phyloP scores from a whole-genome alignment of 192 early-diverging fungal species.

The Mortierella hygrophila region DNA sequence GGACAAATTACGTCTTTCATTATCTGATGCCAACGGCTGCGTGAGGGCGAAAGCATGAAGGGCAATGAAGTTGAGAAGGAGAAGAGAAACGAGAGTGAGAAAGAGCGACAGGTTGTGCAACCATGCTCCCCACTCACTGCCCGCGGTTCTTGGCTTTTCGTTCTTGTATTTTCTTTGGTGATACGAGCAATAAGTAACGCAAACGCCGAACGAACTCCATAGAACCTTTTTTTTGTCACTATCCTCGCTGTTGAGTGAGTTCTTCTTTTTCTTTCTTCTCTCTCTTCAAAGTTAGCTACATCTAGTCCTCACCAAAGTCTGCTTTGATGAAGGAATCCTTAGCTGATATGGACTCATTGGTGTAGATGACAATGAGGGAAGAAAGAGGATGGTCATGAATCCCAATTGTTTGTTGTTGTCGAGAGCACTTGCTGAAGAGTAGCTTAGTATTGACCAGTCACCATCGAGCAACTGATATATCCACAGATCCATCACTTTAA shows the following conservation, averaged over 20 bases:
- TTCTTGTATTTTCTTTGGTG: neutral
- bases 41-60: no score
- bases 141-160: neutral
- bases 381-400: neutral
- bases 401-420: neutral
- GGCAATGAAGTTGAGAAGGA: neutral
- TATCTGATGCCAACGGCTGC: neutral
- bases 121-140: neutral
- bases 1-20: neutral
- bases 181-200: neutral
- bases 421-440: neutral
- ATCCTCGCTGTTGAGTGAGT: neutral
- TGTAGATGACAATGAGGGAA: neutral
- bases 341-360: no score
- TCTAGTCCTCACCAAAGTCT: no score
- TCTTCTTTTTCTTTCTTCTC: neutral
- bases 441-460: neutral
- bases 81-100: neutral
- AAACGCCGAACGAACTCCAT: neutral
- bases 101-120: neutral
- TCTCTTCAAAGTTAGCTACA: no score
- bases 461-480: neutral
- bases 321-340: no score
- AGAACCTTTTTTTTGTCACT: neutral
- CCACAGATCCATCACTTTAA: neutral